These are phyloP conservation scores for Mikania micrantha DNA, from an alignment of 129 eudicot genomes.

Conservation along the genomic window DNA sequence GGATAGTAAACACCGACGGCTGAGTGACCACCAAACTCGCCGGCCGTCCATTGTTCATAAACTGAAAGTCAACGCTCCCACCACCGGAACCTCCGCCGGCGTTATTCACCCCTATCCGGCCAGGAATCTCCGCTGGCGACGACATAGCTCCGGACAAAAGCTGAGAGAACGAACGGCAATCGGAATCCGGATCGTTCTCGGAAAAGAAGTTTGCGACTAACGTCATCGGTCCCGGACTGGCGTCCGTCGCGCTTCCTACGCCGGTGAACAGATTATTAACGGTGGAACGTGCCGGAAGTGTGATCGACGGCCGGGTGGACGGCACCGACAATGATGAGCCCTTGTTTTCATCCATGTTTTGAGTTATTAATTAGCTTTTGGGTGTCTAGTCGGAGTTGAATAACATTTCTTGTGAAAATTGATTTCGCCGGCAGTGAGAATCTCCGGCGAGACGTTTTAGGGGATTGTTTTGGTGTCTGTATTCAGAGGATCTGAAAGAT, in stretches of 20 bases:
- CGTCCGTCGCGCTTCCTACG: slow-evolving; percentile 34
- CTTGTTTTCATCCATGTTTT: slow-evolving; percentile 34
- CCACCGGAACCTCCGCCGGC: slow-evolving; percentile 14
- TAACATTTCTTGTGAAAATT: slow-evolving; percentile 5
- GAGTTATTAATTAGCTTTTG: background rate
- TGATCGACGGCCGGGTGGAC: slow-evolving; percentile 48
- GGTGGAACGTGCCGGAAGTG: slow-evolving; percentile 54
- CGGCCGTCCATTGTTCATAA: slow-evolving; percentile 40
- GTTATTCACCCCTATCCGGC: slow-evolving; percentile 5
- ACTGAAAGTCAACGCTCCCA: slow-evolving; percentile 36
- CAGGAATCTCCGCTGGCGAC: slow-evolving; percentile 36
- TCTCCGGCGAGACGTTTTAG: slow-evolving; percentile 17
- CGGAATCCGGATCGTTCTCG: slow-evolving; percentile 68
- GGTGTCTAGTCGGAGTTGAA: background rate
- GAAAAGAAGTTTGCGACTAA: slow-evolving; percentile 68
- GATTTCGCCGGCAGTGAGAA: slow-evolving; percentile 20
- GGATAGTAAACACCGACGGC: slow-evolving; percentile 52
- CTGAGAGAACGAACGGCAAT: slow-evolving; percentile 81
- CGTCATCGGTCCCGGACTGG: slow-evolving; percentile 90
- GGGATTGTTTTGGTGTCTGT: slow-evolving; percentile 24
- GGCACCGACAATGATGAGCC: slow-evolving; percentile 24
- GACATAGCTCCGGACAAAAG: slow-evolving; percentile 69
- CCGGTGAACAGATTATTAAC: slow-evolving; percentile 45
- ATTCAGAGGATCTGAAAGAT: slow-evolving; percentile 25
- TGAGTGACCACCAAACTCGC: slow-evolving; percentile 52